phyloP scores from a whole-genome alignment of 73 alveolate genomes.

The Stentor coeruleus region DNA sequence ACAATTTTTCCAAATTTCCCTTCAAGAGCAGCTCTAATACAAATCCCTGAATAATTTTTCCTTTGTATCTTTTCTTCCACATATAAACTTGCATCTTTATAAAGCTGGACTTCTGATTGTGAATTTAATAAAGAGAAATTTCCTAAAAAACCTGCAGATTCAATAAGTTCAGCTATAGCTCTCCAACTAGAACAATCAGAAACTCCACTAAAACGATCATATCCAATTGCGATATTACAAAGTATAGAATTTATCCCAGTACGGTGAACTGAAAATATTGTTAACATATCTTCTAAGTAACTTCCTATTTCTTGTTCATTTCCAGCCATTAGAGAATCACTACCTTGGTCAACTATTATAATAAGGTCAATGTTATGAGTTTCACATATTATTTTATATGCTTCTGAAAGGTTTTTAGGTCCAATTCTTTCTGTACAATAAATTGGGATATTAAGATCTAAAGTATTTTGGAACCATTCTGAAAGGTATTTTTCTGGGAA shows the following conservation, averaged over 20 bases:
- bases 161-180: slow-evolving; percentile 19
- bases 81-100: background rate
- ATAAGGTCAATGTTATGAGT: background rate
- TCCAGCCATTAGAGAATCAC: slow-evolving; percentile 22
- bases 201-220: slow-evolving; percentile 5
- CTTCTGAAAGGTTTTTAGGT: background rate
- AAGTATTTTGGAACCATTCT: background rate
- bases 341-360: background rate
- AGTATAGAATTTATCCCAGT: background rate
- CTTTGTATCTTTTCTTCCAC: background rate
- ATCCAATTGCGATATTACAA: background rate
- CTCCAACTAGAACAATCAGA: slow-evolving; percentile 17
- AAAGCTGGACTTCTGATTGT: slow-evolving; percentile 2
- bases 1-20: background rate
- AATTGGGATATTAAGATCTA: background rate
- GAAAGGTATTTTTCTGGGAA: slow-evolving; percentile 6
- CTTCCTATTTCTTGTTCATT: slow-evolving; percentile 16
- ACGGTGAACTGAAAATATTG: background rate
- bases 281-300: background rate
- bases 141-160: slow-evolving; percentile 1
- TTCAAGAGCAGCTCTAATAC: background rate
- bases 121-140: background rate
- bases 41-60: background rate
- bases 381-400: background rate
- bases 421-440: background rate